phyloP scores from a whole-genome alignment of 1,284 basidiomycete genomes.

The Fomitiporia mediterranea region DNA sequence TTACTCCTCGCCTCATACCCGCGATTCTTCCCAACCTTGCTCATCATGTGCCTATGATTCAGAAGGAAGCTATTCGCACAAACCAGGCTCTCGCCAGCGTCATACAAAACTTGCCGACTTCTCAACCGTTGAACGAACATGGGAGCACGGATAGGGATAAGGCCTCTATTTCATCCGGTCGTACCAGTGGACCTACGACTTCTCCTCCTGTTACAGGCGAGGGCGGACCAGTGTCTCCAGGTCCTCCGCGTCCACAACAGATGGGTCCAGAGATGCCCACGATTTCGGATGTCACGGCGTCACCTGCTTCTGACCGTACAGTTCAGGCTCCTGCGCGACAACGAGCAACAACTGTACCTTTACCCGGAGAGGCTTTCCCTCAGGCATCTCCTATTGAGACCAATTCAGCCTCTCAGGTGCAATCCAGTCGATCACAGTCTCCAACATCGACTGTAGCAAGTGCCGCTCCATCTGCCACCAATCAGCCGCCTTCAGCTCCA shows the following conservation, averaged over 20 bases:
- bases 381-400: constrained; percentile 5
- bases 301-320: constrained; percentile 35
- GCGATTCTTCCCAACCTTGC: constrained; percentile 94
- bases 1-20: constrained; percentile 89
- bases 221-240: constrained; percentile 4
- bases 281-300: constrained; percentile 18
- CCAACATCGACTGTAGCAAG: constrained; percentile 43
- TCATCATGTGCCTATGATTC: constrained; percentile 86
- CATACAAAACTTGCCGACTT: constrained; percentile 80
- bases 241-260: constrained; percentile 2
- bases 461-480: constrained; percentile 22
- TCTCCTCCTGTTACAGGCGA: constrained; percentile 4
- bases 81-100: constrained; percentile 84
- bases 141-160: constrained; percentile 29
- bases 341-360: constrained; percentile 18
- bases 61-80: constrained; percentile 79
- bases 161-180: constrained; percentile 28
- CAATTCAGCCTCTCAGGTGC: neutral
- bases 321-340: constrained; percentile 38
- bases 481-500: constrained; percentile 26
- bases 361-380: neutral
- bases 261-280: constrained; percentile 1
- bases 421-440: constrained; percentile 52
- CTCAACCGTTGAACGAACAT: constrained; percentile 49
- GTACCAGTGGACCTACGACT: constrained; percentile 30